Evolutionary conservation across 805 yeast genomes (phyloP), one percentile per base, ranked within the genome.

Genomic region (Zygotorulaspora chibaensis): DNA sequence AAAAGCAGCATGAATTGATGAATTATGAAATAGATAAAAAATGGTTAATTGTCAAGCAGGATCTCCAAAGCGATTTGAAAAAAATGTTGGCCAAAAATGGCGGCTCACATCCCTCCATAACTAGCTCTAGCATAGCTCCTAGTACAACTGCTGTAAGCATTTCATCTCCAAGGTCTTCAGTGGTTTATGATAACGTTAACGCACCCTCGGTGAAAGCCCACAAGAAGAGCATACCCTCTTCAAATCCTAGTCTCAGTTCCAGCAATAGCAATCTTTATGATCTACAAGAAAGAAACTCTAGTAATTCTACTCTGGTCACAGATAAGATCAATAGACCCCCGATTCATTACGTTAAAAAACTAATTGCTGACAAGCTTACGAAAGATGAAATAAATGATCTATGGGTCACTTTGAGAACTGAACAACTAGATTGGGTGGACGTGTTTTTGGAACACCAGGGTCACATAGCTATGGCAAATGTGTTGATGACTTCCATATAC

Each of bases 371-470:
- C 56, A 67, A 79, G 27, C 80, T 90, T 43, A 72, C 85, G 1
- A 69, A 80, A 3, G 79, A 78, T 42, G 87, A 90, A 62, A 70
- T 91, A 52, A 87, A 84, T 33, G 86, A 86, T 54, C 73, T 93
- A 42, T 87, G 93, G 85, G 96, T 93, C 5, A 87, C 96, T 38
- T 71, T 91, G 35, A 79, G 98, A 52, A 88, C 98, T 0, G 98
- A 91, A 61, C 89, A 90, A 18, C 71, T 81, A 17, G 76, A 71
- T 30, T 91, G 98, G 97, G 93, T 87, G 0, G 73, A 78, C 40
- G 74, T 72, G 17, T 93, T 93, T 57, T 72, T 88, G n/a, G 80
- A 74, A 42, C 74, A 79, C 36, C 95, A 87, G 62, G 98, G 98
- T 8, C 88, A 84, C 48, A 75, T 83, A 8, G 85, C 88, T 0